A percentile compares a stretch with the other conserved stretches of the same genome.
Conservation (phyloP, 495 filamentous ascomycete genomes). For the Trichoderma gamsii region DNA sequence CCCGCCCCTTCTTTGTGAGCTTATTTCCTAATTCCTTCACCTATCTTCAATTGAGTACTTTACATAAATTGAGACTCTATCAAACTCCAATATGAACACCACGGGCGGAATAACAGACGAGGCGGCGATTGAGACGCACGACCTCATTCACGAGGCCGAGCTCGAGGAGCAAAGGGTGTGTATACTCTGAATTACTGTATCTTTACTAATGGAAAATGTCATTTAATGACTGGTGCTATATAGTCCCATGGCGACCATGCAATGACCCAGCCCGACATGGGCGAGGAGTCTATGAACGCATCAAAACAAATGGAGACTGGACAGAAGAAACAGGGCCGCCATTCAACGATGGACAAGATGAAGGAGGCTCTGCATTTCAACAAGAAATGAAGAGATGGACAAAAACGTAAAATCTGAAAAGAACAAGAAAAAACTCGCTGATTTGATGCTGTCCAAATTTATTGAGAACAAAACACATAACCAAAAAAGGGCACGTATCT, state of each 20-base stretch:
- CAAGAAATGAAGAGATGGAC: conserved; percentile 5
- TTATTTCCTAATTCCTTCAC: not conserved
- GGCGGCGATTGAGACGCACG: conserved; percentile 15
- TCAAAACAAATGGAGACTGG: not conserved
- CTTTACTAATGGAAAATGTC: not conserved
- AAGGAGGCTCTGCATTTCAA: conserved; percentile 15
- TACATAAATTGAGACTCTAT: not conserved
- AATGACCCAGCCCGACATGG: not conserved
- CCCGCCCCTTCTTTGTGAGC: not conserved
- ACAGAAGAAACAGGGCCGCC: not conserved
- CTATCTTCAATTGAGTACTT: not conserved
- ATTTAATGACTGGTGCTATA: not conserved
- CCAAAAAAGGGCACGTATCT: not conserved
- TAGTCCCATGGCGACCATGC: not conserved
- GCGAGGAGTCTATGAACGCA: not conserved
- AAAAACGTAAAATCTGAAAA: not conserved
- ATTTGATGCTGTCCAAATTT: not conserved
- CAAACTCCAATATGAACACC: not conserved
- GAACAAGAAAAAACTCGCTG: not conserved
- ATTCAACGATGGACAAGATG: conserved; percentile 16
- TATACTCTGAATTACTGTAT: too few relatives aligned
- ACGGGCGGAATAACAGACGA: conserved; percentile 12
- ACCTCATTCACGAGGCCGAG: conserved; percentile 16
- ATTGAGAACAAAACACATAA: not conserved
- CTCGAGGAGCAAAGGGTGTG: conserved; percentile 12